These are phyloP conservation scores for Lactarius indigo DNA, from an alignment of 768 basidiomycete genomes.

Conservation along the genomic window DNA sequence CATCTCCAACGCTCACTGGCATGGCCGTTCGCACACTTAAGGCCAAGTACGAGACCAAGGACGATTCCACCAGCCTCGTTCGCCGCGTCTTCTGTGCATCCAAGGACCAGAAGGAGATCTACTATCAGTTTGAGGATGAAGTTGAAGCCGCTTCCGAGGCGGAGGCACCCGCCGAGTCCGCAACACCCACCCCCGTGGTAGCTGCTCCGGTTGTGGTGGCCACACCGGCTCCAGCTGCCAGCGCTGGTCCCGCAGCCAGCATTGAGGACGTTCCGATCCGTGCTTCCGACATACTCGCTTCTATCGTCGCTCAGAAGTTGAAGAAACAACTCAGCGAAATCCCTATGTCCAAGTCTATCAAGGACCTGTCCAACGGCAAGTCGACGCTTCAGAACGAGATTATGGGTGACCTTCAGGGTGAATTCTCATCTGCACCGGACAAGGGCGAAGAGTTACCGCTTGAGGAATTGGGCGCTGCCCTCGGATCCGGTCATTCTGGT, in stretches of 20 bases:
- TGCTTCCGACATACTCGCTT: slow-evolving; percentile 80
- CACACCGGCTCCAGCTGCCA: slow-evolving; percentile 40
- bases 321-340: slow-evolving; percentile 93
- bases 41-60: slow-evolving; percentile 88
- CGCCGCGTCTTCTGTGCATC: slow-evolving; percentile 88
- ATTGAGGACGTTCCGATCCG: slow-evolving; percentile 92
- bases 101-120: slow-evolving; percentile 95
- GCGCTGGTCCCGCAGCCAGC: slow-evolving; percentile 47
- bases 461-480: slow-evolving; percentile 88
- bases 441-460: slow-evolving; percentile 97
- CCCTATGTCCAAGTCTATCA: slow-evolving; percentile 90
- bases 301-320: slow-evolving; percentile 94
- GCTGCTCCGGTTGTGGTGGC: slow-evolving; percentile 38
- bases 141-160: slow-evolving; percentile 37
- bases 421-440: slow-evolving; percentile 93
- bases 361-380: slow-evolving; percentile 97
- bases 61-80: slow-evolving; percentile 76
- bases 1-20: slow-evolving; percentile 92
- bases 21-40: slow-evolving; percentile 91
- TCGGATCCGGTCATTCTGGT: slow-evolving; percentile 80
- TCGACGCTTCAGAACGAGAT: slow-evolving; percentile 99
- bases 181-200: slow-evolving; percentile 31
- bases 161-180: slow-evolving; percentile 32
- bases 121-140: slow-evolving; percentile 96
- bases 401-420: slow-evolving; percentile 91